Evolutionary conservation across 345 rosid species (phyloP), one percentile per base, ranked within the genome.

Genomic region (Eucalyptus camaldulensis): DNA sequence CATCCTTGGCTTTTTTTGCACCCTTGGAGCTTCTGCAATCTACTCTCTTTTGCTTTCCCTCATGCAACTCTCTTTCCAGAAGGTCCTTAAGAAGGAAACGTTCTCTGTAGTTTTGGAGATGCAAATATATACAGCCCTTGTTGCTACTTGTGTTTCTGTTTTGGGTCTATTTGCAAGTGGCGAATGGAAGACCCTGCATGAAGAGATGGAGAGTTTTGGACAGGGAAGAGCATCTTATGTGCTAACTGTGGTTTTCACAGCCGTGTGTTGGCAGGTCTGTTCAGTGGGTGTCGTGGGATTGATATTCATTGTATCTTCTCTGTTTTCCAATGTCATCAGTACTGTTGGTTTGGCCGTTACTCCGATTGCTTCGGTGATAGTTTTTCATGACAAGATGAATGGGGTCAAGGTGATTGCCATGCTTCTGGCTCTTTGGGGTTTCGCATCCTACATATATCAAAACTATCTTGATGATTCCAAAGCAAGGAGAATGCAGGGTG

Each of bases 21-120:
- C 98, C 5, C 87, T 96, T 37, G 90, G 89, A 31, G 99, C 98
- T 51, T 96, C 99, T 3, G 95, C 96, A 19, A 24, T 96, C 22
- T 97, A 96, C 92, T 94, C 98, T 87, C 99, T 96, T 80, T 53
- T 95, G 91, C 97, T 96, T 51, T 97, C 98, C 58, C 95, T 96
- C 33, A 94, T 95, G 96, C 98, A 97, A 90, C 92, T 92, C 80
- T 90, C 96, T 50, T 97, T 97, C 89, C 94, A 95, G 90, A 96
- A 94, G 90, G 88, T 97, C 80, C 76, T 94, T 86, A 94, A 91
- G 87, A 91, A 87, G 94, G 95, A 93, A 86, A 93, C 94, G 3
- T 95, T 94, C 89, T 89, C 89, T 8, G 94, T 92, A 72, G 97
- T 94, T 76, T 86, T 96, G 90, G 94, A 96, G 53, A 93, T 94